Base-by-base conservation (phyloP, 305 asterid species). In the Andrographis paniculata region DNA sequence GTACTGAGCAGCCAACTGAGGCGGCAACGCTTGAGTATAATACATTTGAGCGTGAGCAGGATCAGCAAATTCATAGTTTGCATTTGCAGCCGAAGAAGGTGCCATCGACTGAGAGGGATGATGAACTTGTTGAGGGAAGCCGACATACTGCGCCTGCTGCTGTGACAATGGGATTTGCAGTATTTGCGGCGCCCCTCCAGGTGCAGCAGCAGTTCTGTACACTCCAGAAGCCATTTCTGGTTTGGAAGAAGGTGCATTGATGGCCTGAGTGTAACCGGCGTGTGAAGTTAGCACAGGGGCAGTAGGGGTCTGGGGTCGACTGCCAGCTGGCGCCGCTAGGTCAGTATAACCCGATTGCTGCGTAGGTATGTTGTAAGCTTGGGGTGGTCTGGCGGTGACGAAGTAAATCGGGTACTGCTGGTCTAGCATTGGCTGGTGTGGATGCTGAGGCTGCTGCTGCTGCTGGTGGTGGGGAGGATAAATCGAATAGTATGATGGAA, bases 361-460 rank as follows among this genome's bases (percentile, higher is more conserved):
- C 49, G 68, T 54, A 0, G 87, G 93, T 18, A 82, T 17, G 52
- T 61, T 88, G 61, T 84, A 88, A 10, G 74, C 58, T 68, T 86
- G 98, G 33, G 79, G 22, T n/a, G 55, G 93, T 49, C 92, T 52
- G 37, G 92, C 52, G 8, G 79, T 84, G 49, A 86, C 39, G n/a
- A 56, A 70, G 69, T 82, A 86, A 43, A 88, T 65, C 0, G 89
- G 84, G 61, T 73, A 75, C 38, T 78, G 95, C 65, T 79, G 98
- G 43, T 89, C 94, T 44, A 74, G 55, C 14, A 66, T 56, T 6
- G 75, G 71, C 53, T 76, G 87, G 28, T 66, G 86, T 31, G 76
- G 67, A 55, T 70, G 83, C 38, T 66, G 71, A 53, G 63, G 81
- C 42, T 75, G 96, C 58, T 80, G 94, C 17, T 93, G 56, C 11